Conservation (phyloP, 1,284 basidiomycete genomes). For the Tilletia walkeri region DNA sequence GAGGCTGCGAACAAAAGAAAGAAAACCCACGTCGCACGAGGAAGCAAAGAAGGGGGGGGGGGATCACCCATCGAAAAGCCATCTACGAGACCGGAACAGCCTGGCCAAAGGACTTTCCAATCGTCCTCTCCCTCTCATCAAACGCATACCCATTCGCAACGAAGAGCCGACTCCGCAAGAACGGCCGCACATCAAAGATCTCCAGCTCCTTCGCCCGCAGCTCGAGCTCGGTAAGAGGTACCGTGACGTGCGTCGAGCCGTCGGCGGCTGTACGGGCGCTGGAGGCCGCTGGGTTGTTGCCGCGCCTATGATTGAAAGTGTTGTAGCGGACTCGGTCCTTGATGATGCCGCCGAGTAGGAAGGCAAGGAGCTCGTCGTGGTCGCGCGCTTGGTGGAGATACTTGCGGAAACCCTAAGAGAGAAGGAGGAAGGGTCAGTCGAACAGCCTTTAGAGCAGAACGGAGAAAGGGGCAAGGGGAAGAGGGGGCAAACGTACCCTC, state of each 20-base stretch:
- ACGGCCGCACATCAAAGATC: conserved; percentile 83
- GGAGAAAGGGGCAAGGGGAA: too few species aligned
- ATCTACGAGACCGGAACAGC: background rate
- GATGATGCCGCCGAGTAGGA: conserved; percentile 87
- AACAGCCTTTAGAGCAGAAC: too few species aligned
- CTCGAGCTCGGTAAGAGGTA: conserved; percentile 58
- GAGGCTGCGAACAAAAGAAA: background rate
- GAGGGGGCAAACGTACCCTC: conserved; percentile 64
- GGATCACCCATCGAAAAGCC: background rate
- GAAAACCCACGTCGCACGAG: background rate
- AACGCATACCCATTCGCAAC: conserved; percentile 79
- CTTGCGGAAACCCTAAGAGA: conserved; percentile 70
- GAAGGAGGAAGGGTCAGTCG: background rate
- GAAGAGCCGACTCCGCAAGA: conserved; percentile 82
- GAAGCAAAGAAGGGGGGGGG: background rate
- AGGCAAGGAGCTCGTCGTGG: conserved; percentile 87
- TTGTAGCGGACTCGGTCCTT: conserved; percentile 86
- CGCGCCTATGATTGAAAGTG: conserved; percentile 53
- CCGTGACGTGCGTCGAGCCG: conserved; percentile 32
- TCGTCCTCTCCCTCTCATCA: conserved; percentile 38
- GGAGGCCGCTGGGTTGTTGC: conserved; percentile 18
- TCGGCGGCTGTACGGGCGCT: background rate
- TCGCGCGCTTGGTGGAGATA: conserved; percentile 92
- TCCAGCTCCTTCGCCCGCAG: conserved; percentile 78
- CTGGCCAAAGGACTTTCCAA: conserved; percentile 47